Percentiles rank a stretch among this genome's conserved stretches.
Evolutionary conservation across 345 rosid species (phyloP).

Genomic region (Eucalyptus pauciflora): DNA sequence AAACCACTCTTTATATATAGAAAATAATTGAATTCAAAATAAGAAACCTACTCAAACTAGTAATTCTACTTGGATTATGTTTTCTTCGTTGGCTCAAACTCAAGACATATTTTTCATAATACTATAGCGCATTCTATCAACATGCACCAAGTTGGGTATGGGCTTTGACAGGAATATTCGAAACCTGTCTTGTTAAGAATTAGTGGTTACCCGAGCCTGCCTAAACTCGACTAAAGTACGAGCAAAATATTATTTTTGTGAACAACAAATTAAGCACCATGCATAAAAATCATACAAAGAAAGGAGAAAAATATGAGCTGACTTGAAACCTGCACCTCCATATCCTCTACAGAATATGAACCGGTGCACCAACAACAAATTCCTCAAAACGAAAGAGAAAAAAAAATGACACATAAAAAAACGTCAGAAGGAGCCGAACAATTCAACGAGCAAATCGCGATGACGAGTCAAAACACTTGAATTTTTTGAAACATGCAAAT

Average conservation of each 20-base stretch:
- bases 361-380: not conserved
- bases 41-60: too few species aligned
- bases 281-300: not conserved
- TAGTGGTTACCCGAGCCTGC: not conserved
- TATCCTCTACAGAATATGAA: not conserved
- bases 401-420: too few species aligned
- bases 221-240: not conserved
- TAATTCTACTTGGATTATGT: too few species aligned
- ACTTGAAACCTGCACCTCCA: not conserved
- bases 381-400: too few species aligned
- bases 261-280: not conserved
- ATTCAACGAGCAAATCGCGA: too few species aligned
- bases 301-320: not conserved
- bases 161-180: not conserved
- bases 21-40: too few species aligned
- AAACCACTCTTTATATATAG: too few species aligned
- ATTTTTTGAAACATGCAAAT: not conserved
- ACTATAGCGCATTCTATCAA: too few species aligned
- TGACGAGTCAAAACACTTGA: not conserved
- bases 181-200: not conserved
- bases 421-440: too few species aligned
- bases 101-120: too few species aligned
- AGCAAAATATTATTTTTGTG: not conserved
- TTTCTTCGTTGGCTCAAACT: too few species aligned
- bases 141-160: not conserved